A percentile compares a stretch with the other conserved stretches of the same genome.
These are phyloP conservation scores for Apiospora phragmitis DNA, from an alignment of 2,329 filamentous ascomycete species.

Conservation along the genomic window DNA sequence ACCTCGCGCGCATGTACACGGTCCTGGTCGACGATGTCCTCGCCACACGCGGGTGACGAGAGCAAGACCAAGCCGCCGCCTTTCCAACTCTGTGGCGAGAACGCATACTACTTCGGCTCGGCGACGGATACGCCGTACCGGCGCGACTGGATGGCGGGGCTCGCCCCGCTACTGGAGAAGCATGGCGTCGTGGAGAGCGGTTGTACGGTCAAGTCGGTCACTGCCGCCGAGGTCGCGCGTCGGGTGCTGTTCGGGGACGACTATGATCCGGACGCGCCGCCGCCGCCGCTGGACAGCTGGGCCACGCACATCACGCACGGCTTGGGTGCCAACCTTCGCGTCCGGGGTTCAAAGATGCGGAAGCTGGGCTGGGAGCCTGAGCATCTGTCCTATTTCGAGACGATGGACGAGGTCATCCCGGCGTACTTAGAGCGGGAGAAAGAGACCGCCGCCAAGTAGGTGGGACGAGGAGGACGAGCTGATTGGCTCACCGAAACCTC, in stretches of 20 bases:
- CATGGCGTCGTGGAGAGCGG: constrained; percentile 17
- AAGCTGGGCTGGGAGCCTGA: constrained; percentile 18
- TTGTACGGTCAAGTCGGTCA: constrained; percentile 17
- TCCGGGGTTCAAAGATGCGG: constrained; percentile 16
- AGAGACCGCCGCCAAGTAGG: not conserved
- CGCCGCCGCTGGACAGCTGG: constrained; percentile 21
- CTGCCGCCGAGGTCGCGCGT: constrained; percentile 18
- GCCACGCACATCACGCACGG: constrained; percentile 20
- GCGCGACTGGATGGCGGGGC: constrained; percentile 13
- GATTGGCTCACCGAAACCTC: not conserved
- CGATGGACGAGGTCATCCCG: constrained; percentile 8
- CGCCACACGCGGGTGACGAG: not conserved
- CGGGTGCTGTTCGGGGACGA: constrained; percentile 17
- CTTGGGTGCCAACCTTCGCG: constrained; percentile 20
- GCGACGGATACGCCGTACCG: constrained; percentile 17
- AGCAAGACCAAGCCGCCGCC: not conserved
- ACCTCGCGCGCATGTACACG: constrained; percentile 20
- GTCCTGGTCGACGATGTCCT: constrained; percentile 19
- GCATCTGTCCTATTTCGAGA: constrained; percentile 5
- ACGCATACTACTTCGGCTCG: constrained; percentile 22
- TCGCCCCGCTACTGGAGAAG: constrained; percentile 15
- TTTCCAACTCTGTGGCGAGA: constrained; percentile 4
- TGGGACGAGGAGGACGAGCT: not conserved
- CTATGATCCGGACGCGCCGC: constrained; percentile 19
- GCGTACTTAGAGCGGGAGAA: constrained; percentile 11